Evolutionary conservation across 108 stramenopile genomes (phyloP), one percentile per base, ranked within the genome.

Genomic region (Nitzschia sp.): DNA sequence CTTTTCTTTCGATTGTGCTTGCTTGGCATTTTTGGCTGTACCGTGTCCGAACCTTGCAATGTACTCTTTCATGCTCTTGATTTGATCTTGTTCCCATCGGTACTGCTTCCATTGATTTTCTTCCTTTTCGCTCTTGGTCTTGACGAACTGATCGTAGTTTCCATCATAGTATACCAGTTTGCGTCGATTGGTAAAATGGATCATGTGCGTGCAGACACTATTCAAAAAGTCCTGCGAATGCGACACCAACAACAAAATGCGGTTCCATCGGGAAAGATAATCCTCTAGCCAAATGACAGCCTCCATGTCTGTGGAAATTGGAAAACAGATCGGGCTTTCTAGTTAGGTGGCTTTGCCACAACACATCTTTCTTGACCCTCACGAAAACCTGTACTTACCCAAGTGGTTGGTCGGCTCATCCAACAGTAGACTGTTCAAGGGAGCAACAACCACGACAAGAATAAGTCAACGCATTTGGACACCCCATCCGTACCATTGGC

Each of bases 31-130:
- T 82, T 99, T 99, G 60, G 93, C 86, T 48, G 91, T 97, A 24
- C 97, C 98, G 72, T 98, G 98, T 25, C 99, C 99, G 77, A 98
- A 99, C 17, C 92, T 82, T 5, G 98, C 98, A 75, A 98, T 93
- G 76, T 98, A 98, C 71, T 98, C 95, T 79, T 99, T 99, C 92
- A 98, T 97, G 58, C 82, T 78, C 78, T 95, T 95, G 67, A 99
- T 97, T 59, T 93, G 85, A 62, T 97, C 97, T 81, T 99, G 96
- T 72, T 99, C 98, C 96, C 97, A 96, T 58, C 90, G 92, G 85
- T 95, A 99, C 71, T 95, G 95, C 76, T 98, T 98, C 88, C 86
- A 80, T 83, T 96, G 95, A 80, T 98, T 96, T 47, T 92, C 94
- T 70, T 91, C 88, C 77, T 96, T 87, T 77, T 96, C 96, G 15